Percentiles rank a stretch among this genome's conserved stretches.
Conservation (phyloP, 164 flowering plant species). For the Umbilicus rupestris region DNA sequence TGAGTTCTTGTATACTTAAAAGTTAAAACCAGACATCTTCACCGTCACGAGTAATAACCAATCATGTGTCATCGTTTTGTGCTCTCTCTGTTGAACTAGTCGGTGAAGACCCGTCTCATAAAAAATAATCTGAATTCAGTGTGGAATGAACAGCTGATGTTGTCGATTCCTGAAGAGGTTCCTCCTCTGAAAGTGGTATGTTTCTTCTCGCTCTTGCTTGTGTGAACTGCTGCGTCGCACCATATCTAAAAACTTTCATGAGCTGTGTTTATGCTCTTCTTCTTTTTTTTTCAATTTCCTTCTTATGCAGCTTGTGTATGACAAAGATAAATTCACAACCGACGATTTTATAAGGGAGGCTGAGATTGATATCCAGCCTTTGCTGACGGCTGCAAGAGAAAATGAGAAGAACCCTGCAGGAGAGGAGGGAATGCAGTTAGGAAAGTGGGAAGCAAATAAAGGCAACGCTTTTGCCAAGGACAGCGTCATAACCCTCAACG, state of each 20-base stretch:
- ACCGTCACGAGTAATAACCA: neutral
- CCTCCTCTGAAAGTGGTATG: conserved; percentile 92
- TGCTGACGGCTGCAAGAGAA: conserved; percentile 68
- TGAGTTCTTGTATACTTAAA: conserved; percentile 24
- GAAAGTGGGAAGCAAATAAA: conserved; percentile 55
- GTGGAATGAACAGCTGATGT: conserved; percentile 86
- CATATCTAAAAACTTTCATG: neutral
- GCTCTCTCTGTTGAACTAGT: conserved; percentile 37
- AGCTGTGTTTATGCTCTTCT: neutral
- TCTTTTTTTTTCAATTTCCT: neutral
- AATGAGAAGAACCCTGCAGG: conserved; percentile 36
- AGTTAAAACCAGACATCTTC: neutral
- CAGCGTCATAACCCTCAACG: conserved; percentile 41
- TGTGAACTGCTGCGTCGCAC: too few relatives aligned
- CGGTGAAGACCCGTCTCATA: conserved; percentile 88
- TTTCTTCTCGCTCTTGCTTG: neutral
- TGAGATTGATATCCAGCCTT: conserved; percentile 82
- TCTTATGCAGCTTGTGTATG: conserved; percentile 68
- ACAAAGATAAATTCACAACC: conserved; percentile 71
- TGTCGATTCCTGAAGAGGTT: conserved; percentile 80
- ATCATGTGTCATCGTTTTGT: neutral
- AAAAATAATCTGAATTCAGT: conserved; percentile 87
- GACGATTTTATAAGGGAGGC: conserved; percentile 96
- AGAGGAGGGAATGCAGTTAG: conserved; percentile 46
- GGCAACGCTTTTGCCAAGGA: conserved; percentile 64